These are phyloP conservation scores for Diversispora eburnea DNA, from an alignment of 192 early-diverging fungal genomes.

Conservation along the genomic window DNA sequence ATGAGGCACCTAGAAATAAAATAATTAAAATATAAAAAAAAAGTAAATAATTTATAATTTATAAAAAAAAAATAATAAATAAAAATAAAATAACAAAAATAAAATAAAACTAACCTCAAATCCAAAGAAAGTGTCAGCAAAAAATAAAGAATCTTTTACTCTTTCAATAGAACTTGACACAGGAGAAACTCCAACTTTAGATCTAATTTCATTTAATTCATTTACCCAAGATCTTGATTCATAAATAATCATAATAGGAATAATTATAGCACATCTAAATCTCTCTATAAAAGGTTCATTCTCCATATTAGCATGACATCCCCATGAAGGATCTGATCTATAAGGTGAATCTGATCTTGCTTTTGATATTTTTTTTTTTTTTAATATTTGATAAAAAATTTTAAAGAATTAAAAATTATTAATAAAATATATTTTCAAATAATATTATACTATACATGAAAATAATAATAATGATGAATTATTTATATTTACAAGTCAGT, in stretches of 20 bases:
- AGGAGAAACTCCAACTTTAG: not conserved
- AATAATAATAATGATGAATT: not conserved
- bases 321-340: conserved; percentile 11
- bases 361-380: not conserved
- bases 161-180: not conserved
- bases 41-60: too few relatives aligned
- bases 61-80: too few relatives aligned
- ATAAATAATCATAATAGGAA: not conserved
- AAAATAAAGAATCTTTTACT: conserved; percentile 6
- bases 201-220: conserved; percentile 12
- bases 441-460: conserved; percentile 7
- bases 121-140: conserved; percentile 24
- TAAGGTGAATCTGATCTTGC: conserved; percentile 1
- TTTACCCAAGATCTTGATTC: not conserved
- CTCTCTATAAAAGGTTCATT: conserved; percentile 10
- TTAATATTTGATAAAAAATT: not conserved
- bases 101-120: conserved; percentile 13
- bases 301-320: conserved; percentile 26
- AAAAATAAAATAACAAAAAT: not conserved
- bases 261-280: conserved; percentile 4
- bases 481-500: not conserved
- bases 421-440: not conserved
- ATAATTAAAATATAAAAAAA: not conserved
- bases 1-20: not conserved
- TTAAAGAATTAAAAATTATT: not conserved